Evolutionary conservation across 768 basidiomycete species (phyloP), one percentile per base, ranked within the genome.

Genomic region (Peribolospora kevripleyi): DNA sequence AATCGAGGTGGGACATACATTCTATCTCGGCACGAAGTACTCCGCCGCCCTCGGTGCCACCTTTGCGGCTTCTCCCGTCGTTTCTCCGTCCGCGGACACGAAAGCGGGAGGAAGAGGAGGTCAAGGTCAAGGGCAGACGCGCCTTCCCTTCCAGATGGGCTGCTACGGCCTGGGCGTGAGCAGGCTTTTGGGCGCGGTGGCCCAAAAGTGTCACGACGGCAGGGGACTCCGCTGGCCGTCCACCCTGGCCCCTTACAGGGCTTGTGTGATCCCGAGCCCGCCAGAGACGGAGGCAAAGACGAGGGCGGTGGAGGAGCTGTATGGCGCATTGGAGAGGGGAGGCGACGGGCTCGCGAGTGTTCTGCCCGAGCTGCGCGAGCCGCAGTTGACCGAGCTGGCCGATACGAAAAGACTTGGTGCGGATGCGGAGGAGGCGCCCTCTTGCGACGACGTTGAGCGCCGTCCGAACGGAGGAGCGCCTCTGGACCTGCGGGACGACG

Each of bases 1-100:
- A 7, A 58, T 58, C 25, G 57, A 58, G 50, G 48, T 58, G 10
- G 57, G 49, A 3, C 57, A 58, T 47, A 58, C 57, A n/a, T 58
- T 58, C 55, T 45, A 50, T 42, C 55, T 58, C 7, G 57, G 57
- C 14, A 58, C 54, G 7, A 51, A 48, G 39, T 58, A 58, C 46
- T 58, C 57, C 7, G 38, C 25, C 8, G 54, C 57, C 11, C 57
- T 58, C 3, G 46, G 53, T 37, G 50, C 55, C 6, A 55, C 57
- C 5, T 13, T 45, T 10, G 39, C 25, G 25, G 25, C 25, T 25
- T 25, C 25, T 25, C 25, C 25, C 25, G 25, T 25, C 25, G 25
- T 25, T 25, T 25, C 25, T 53, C 10, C 39, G 42, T 9, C 40
- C 6, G n/a, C 3, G 13, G 14, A 9, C 38, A 9, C 46, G n/a